Evolutionary conservation across 2,329 filamentous ascomycete species (phyloP).

Genomic region (Penicillium sp.): DNA sequence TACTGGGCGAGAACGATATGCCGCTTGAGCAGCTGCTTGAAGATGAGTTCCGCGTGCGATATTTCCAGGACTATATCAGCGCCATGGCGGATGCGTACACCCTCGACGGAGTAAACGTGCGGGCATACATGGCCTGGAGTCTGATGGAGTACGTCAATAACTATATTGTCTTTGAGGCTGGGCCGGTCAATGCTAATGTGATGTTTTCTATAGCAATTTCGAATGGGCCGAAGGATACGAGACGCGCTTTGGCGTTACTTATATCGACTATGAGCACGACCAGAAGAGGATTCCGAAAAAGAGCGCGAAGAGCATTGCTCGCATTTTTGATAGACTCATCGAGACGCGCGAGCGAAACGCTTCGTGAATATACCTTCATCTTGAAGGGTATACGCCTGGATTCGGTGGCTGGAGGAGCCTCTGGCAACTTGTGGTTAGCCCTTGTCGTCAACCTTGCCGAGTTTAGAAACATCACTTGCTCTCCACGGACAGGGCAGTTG

Average conservation of each 20-base stretch:
- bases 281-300: slow-evolving; percentile 82
- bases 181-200: neutral
- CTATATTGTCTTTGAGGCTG: neutral
- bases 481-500: no score
- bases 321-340: slow-evolving; percentile 69
- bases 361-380: no score
- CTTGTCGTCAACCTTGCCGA: no score
- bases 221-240: slow-evolving; percentile 91
- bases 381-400: no score
- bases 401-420: no score
- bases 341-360: no score
- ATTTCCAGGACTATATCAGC: slow-evolving; percentile 72
- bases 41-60: slow-evolving; percentile 77
- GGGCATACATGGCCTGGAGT: slow-evolving; percentile 82
- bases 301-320: slow-evolving; percentile 69
- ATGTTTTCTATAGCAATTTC: slow-evolving; percentile 60
- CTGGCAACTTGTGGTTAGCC: no score
- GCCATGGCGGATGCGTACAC: slow-evolving; percentile 71
- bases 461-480: no score
- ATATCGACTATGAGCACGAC: slow-evolving; percentile 73
- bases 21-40: slow-evolving; percentile 67
- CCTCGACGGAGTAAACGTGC: slow-evolving; percentile 72
- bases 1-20: slow-evolving; percentile 79
- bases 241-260: slow-evolving; percentile 80
- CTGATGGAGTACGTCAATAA: slow-evolving; percentile 63